Conservation (phyloP, 148 eudicot genomes). For the Cornus kousa region DNA sequence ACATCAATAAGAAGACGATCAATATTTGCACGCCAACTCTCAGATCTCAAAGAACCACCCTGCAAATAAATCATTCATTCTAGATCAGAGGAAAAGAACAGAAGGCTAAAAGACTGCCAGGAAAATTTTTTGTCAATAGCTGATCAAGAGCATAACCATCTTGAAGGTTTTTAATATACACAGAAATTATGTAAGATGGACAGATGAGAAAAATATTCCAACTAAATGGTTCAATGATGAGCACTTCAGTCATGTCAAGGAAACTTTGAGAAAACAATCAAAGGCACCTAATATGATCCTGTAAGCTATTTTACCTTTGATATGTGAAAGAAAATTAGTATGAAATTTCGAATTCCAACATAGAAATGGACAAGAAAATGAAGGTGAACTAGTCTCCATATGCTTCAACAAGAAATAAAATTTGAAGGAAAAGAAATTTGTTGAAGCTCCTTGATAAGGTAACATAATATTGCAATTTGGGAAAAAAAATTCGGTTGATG, state of each 20-base stretch:
- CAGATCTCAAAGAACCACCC: slow-evolving; percentile 77
- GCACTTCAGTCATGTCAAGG: too few species aligned
- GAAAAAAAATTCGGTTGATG: too few species aligned
- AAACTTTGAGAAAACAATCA: too few species aligned
- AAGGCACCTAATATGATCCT: too few species aligned
- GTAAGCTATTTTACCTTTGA: not conserved
- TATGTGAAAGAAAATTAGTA: not conserved
- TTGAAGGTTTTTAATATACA: not conserved
- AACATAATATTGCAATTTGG: too few species aligned
- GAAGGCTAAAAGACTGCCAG: not conserved
- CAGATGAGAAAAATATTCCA: not conserved
- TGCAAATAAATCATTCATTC: slow-evolving; percentile 23
- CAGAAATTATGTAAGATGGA: not conserved
- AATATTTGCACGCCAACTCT: slow-evolving; percentile 63
- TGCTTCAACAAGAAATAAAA: too few species aligned
- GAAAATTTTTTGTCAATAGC: not conserved
- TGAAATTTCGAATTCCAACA: too few species aligned
- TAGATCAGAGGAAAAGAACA: not conserved
- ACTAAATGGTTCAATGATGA: not conserved
- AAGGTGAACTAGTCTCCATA: too few species aligned
- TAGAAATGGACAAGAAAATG: not conserved
- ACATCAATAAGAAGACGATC: slow-evolving; percentile 59
- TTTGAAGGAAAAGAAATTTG: too few species aligned
- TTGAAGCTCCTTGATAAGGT: too few species aligned
- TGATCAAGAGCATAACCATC: not conserved